A percentile compares a stretch with the other conserved stretches of the same genome.
Conservation (phyloP, 78 protist species). For the Cyanophora paradoxa region DNA sequence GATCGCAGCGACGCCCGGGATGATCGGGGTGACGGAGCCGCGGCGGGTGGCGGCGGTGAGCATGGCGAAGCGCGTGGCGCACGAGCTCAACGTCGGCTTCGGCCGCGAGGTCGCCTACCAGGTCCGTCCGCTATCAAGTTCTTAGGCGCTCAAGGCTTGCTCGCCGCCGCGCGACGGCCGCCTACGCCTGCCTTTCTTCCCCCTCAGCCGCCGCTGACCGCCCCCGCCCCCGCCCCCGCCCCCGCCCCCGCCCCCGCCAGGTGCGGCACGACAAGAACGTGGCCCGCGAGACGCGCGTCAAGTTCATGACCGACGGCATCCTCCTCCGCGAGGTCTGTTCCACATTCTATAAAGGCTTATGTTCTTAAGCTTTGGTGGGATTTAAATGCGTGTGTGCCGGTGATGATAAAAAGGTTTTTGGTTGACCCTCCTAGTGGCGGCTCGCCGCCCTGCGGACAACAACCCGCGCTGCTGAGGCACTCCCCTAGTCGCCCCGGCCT, state of each 20-base stretch:
- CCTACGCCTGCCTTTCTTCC: background rate
- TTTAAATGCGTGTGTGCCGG: too few relatives aligned
- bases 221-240: too few relatives aligned
- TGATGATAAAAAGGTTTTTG: too few relatives aligned
- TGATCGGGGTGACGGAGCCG: constrained; percentile 97
- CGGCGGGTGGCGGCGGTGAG: constrained; percentile 97
- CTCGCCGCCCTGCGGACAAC: too few relatives aligned
- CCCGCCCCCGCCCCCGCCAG: too few relatives aligned
- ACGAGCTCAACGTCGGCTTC: constrained; percentile 65
- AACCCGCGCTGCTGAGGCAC: too few relatives aligned
- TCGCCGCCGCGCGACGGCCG: background rate
- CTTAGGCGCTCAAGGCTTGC: background rate
- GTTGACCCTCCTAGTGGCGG: too few relatives aligned
- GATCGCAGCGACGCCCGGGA: constrained; percentile 50
- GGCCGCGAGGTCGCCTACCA: constrained; percentile 77
- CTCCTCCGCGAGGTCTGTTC: constrained; percentile 40
- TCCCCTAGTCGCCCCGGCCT: too few relatives aligned
- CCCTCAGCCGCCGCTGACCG: background rate
- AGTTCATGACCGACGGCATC: constrained; percentile 93
- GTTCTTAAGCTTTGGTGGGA: too few relatives aligned
- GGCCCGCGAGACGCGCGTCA: constrained; percentile 51
- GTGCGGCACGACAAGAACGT: constrained; percentile 76
- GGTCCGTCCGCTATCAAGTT: constrained; percentile 8
- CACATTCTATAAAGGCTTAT: too few relatives aligned
- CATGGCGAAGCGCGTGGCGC: constrained; percentile 86